A percentile compares a stretch with the other conserved stretches of the same genome.
Evolutionary conservation across 768 basidiomycete species (phyloP).

Genomic region (Suillus cothurnatus): DNA sequence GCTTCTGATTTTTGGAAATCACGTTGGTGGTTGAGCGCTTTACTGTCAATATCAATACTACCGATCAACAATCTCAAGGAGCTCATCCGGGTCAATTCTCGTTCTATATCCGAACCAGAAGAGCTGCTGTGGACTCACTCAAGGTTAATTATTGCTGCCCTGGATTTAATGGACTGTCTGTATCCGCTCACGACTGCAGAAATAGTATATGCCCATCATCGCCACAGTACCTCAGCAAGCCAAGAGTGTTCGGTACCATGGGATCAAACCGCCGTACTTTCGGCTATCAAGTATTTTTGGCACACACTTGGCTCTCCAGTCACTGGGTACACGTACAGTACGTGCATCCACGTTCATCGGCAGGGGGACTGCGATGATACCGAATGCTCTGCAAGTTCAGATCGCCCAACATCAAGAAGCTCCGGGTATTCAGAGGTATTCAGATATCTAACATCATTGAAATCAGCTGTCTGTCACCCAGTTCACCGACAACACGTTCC

Average conservation of each 20-base stretch:
- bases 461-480: conserved; percentile 23
- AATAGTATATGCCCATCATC: conserved; percentile 42
- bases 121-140: conserved; percentile 48
- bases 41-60: conserved; percentile 36
- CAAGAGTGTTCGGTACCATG: conserved; percentile 26
- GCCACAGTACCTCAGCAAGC: conserved; percentile 28
- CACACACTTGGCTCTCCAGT: not conserved
- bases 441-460: conserved; percentile 18
- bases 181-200: conserved; percentile 37
- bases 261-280: not conserved
- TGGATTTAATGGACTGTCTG: conserved; percentile 34
- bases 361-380: not conserved
- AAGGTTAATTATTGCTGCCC: conserved; percentile 48
- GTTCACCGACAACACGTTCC: conserved; percentile 9
- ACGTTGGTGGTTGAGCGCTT: conserved; percentile 10
- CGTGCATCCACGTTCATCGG: not conserved
- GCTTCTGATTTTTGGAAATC: not conserved
- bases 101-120: conserved; percentile 27
- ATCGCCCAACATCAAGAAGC: conserved; percentile 22
- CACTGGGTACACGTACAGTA: not conserved
- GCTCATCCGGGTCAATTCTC: conserved; percentile 24
- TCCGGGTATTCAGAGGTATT: conserved; percentile 14
- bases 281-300: not conserved
- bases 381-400: not conserved
- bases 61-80: conserved; percentile 41